Evolutionary conservation across 1,284 basidiomycete genomes (phyloP), one percentile per base, ranked within the genome.

Genomic region (Pyrrhoderma noxium): DNA sequence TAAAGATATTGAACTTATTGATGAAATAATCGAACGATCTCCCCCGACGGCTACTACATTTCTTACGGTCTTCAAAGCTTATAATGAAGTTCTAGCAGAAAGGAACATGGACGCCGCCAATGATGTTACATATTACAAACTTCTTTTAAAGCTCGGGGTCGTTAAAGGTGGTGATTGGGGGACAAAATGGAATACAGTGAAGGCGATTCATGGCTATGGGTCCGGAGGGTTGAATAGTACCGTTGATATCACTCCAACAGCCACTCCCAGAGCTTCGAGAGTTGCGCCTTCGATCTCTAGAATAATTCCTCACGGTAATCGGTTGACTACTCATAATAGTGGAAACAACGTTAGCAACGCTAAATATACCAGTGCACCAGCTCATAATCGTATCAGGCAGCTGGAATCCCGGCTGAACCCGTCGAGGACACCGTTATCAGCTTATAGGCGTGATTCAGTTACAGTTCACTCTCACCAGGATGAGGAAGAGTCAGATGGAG

Each of bases 61-160:
- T 60, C 69, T 86, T 34, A 74, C 78, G 1, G 76, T 89, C n/a
- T 82, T 88, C 72, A 87, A 85, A 60, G 84, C 87, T 0, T 91
- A 91, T 63, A 86, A 81, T 59, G 81, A 85, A 54, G 77, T 88
- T 18, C 68, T 90, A 14, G 75, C 76, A 52, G 81, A 85, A 56
- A 74, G 80, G 3, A 82, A 82, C 1, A 66, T 90, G n/a, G 84
- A 89, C 58, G 75, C 81, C n/a, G 77, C 82, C 53, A 71, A 77
- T 31, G 89, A 91, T 63, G 84, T 87, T 13, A 70, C 82, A n/a
- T 86, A 83, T 61, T 91, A 89, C 62, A 78, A 79, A 22, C 85
- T 87, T 62, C 65, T 91, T 31, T 66, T 91, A 54, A 89, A 90
- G 63, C 69, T 91, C 3, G 85, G 85, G 40, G 87, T 83, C 23